Base-by-base conservation (phyloP, 2,329 filamentous ascomycete genomes). In the Pleomassaria siparia region DNA sequence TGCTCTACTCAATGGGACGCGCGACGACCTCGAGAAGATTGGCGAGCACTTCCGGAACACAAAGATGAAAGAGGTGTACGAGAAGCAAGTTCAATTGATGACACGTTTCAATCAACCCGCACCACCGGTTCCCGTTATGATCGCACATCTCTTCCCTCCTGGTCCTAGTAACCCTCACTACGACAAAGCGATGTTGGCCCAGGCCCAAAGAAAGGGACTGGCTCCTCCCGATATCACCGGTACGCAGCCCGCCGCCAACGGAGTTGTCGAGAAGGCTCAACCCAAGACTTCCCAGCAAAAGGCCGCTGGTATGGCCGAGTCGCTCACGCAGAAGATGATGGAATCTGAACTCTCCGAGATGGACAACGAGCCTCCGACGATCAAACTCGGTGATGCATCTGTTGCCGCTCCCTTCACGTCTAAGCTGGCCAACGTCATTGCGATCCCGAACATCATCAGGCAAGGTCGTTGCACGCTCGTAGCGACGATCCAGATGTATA, bases 401-500 rank as follows among this genome's bases (percentile, higher is more conserved):
- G 92, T 97, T 45, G 94, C 94, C 32, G 94, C 94, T 0, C 94
- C 94, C 0, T 99, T 99, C 72, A 99, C 94, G 0, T 96, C 90
- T 70, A 99, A 99, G 76, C 82, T 99, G 35, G 89, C 91, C 59
- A 96, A 99, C 64, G 94, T 99, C 49, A 84, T 99, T 62, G 94
- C 94, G 29, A 91, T 99, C 49, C 92, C 94, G 43, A 99, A 99
- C 76, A 99, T 99, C 63, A 94, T 99, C 64, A 89, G 94, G 49
- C 94, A 99, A 76, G 94, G 94, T 48, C 88, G 94, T 53, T 99
- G 94, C 77, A 99, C 94, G 7, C 84, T 99, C 16, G 94, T 99
- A 45, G 94, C 94, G 25, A 99, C 94, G 0, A 97, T 99, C 56
- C 94, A 99, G 78, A 99, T 99, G 92, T 99, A 99, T 84, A 99